phyloP scores from a whole-genome alignment of 768 basidiomycete genomes.

The Basidioascus undulatus region DNA sequence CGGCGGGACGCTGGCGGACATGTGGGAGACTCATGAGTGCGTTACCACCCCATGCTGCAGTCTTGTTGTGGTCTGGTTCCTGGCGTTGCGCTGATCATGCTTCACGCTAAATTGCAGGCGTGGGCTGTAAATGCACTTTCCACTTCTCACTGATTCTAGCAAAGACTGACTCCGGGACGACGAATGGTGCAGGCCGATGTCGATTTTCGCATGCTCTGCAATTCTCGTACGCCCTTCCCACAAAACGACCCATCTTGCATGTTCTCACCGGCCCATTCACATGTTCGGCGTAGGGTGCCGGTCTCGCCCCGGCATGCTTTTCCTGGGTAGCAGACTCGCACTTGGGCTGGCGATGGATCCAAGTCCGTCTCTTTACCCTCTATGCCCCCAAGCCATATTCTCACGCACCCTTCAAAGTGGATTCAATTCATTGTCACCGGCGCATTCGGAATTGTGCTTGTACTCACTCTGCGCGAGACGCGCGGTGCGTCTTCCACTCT shows the following conservation, averaged over 20 bases:
- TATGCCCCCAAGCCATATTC: too few relatives aligned
- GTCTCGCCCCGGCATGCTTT: constrained; percentile 30
- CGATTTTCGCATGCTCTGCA: constrained; percentile 37
- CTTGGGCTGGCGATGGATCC: constrained; percentile 58
- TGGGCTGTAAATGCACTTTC: too few relatives aligned
- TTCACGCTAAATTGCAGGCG: too few relatives aligned
- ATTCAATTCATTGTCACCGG: constrained; percentile 34
- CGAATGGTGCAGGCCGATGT: constrained; percentile 62
- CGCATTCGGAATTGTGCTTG: neutral
- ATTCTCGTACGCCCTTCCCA: constrained; percentile 34
- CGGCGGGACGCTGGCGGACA: constrained; percentile 17
- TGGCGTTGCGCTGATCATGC: too few relatives aligned
- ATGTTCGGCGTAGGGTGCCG: too few relatives aligned
- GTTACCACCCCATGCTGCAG: too few relatives aligned
- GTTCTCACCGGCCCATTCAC: too few relatives aligned
- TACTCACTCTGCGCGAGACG: neutral
- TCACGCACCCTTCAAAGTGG: too few relatives aligned
- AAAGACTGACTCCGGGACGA: constrained; percentile 24
- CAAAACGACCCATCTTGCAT: too few relatives aligned
- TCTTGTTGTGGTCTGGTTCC: too few relatives aligned
- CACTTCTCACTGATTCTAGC: too few relatives aligned
- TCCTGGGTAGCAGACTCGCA: constrained; percentile 29
- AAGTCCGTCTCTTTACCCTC: too few relatives aligned
- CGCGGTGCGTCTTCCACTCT: constrained; percentile 17
- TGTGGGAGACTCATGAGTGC: constrained; percentile 15